Evolutionary conservation across 257 asterid genomes (phyloP).

Genomic region (Lithospermum erythrorhizon): DNA sequence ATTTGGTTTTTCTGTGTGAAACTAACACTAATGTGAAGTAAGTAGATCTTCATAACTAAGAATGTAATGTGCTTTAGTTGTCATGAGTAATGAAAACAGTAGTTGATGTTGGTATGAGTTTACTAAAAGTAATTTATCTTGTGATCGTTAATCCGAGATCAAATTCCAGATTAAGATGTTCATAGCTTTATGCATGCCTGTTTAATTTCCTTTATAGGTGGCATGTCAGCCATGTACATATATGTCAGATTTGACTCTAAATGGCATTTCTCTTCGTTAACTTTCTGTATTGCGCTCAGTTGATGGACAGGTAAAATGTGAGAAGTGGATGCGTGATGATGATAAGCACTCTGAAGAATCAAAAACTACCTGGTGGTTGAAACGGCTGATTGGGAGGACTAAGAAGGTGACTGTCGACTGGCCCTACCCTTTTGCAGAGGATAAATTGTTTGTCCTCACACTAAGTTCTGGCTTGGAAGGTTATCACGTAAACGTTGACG

Average conservation of each 20-base stretch:
- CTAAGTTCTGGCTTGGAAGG: conserved; percentile 90
- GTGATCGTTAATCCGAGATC: background rate
- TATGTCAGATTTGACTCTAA: background rate
- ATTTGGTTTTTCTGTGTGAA: background rate
- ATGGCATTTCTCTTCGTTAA: background rate
- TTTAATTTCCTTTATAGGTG: background rate
- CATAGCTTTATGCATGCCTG: background rate
- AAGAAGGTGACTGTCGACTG: conserved; percentile 77
- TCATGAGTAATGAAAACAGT: background rate
- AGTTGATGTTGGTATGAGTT: background rate
- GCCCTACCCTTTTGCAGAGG: conserved; percentile 90
- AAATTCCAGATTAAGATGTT: background rate
- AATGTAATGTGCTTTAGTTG: background rate
- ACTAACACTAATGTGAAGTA: background rate
- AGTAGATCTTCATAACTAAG: background rate
- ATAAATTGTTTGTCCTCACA: conserved; percentile 83
- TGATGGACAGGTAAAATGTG: conserved; percentile 91
- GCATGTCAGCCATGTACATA: background rate
- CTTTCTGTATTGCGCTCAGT: conserved; percentile 26
- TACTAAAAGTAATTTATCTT: background rate
- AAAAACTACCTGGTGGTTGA: conserved; percentile 82
- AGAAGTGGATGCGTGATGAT: conserved; percentile 89
- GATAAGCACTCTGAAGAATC: conserved; percentile 67
- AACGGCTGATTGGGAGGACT: conserved; percentile 82
- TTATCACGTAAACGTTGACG: conserved; percentile 76